Conservation (phyloP, 1,284 basidiomycete genomes). For the Xerocomus cyaneibrunnescens region DNA sequence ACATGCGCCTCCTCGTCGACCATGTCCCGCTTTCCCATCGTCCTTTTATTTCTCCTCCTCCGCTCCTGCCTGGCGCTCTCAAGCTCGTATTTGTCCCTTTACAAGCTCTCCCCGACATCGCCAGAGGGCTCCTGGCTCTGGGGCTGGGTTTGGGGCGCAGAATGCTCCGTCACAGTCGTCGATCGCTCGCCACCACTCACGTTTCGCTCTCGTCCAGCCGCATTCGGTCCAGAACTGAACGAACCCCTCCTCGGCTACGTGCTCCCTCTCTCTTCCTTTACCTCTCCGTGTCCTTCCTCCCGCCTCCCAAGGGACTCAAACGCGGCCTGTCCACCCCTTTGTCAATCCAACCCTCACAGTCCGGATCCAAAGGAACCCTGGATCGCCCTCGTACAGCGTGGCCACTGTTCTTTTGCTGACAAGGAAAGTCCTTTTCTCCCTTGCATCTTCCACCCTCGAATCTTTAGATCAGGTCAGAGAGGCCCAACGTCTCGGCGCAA, state of each 20-base stretch:
- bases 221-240: conserved; percentile 71
- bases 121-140: conserved; percentile 54
- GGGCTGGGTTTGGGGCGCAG: conserved; percentile 70
- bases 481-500: conserved; percentile 82
- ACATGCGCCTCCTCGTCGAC: background rate
- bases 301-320: conserved; percentile 38
- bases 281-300: conserved; percentile 45
- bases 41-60: conserved; percentile 4
- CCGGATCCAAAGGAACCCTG: conserved; percentile 66
- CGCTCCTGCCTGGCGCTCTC: conserved; percentile 4
- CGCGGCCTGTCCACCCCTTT: conserved; percentile 64
- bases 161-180: conserved; percentile 76
- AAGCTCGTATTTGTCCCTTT: background rate
- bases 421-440: conserved; percentile 49
- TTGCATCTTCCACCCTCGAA: background rate
- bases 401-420: conserved; percentile 83
- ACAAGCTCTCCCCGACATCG: conserved; percentile 32
- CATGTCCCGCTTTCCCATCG: conserved; percentile 15
- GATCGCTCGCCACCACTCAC: conserved; percentile 65
- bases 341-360: conserved; percentile 49
- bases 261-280: conserved; percentile 74
- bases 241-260: conserved; percentile 75
- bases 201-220: conserved; percentile 64
- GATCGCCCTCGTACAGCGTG: conserved; percentile 86
- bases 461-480: conserved; percentile 46